These are phyloP conservation scores for Geotrichum aggregatum DNA, from an alignment of 1,139 yeast genomes.

Conservation along the genomic window DNA sequence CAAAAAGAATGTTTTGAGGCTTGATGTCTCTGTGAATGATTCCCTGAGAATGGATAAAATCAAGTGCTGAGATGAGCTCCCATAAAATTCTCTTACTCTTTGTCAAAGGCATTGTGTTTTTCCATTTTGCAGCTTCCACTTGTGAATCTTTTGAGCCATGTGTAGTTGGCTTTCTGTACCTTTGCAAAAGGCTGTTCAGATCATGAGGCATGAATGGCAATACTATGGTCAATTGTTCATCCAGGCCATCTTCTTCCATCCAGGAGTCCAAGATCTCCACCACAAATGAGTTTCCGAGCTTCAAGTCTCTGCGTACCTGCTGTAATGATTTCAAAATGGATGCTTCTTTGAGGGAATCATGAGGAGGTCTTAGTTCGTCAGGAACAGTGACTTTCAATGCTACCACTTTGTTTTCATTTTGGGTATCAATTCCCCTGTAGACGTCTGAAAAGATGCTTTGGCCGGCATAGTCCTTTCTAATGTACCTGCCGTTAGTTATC, in stretches of 20 bases:
- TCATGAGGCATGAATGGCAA: slow-evolving; percentile 43
- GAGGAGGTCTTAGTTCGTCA: slow-evolving; percentile 51
- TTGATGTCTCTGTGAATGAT: slow-evolving; percentile 89
- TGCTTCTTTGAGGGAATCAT: slow-evolving; percentile 45
- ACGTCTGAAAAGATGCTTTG: slow-evolving; percentile 40
- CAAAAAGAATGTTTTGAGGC: slow-evolving; percentile 68
- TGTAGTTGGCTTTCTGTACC: slow-evolving; percentile 34
- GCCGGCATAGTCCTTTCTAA: slow-evolving; percentile 25
- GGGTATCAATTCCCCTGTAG: slow-evolving; percentile 28
- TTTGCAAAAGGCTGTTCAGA: slow-evolving; percentile 38
- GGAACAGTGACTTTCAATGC: slow-evolving; percentile 48
- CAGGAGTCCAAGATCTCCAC: slow-evolving; percentile 35
- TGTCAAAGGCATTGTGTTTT: slow-evolving; percentile 33
- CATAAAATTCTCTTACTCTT: slow-evolving; percentile 38
- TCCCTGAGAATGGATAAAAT: slow-evolving; percentile 50
- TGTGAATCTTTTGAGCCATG: not conserved
- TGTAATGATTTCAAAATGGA: slow-evolving; percentile 36
- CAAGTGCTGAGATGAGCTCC: slow-evolving; percentile 50
- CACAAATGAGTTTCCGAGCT: slow-evolving; percentile 16
- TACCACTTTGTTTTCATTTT: slow-evolving; percentile 23
- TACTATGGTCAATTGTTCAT: slow-evolving; percentile 42
- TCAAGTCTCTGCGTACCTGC: not conserved
- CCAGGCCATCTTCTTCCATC: slow-evolving; percentile 27
- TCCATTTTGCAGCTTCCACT: slow-evolving; percentile 26
- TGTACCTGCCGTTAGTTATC: slow-evolving; percentile 5